Evolutionary conservation across 164 flowering plant genomes (phyloP), one percentile per base, ranked within the genome.

Genomic region (Aristolochia contorta): DNA sequence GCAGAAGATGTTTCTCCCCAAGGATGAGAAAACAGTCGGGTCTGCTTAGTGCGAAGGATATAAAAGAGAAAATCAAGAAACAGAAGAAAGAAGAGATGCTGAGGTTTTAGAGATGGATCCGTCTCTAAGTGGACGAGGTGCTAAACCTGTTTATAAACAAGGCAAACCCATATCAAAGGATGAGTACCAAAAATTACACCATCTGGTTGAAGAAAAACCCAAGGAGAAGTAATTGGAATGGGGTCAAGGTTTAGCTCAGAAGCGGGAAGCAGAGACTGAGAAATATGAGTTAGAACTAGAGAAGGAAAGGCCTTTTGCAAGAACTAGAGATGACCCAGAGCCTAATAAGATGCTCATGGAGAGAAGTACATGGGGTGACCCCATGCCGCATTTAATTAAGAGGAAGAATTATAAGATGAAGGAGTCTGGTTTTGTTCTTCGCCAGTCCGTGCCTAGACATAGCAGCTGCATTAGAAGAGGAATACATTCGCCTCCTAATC

Each of bases 191-290:
- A 83, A 86, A 69, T 74, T 78, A 21, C 70, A 76, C 43, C 77
- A 81, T n/a, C n/a, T n/a, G 60, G 79, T 62, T 64, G 85, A 89
- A 70, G 94, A 87, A 74, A 92, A 92, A 73, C 93, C 96, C 6
- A 87, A 92, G 97, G 96, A 91, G 75, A 80, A 69, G 56, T 80
- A 83, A 66, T 57, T 87, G 67, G 98, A 89, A 74, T 92, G 96
- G 98, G 96, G 96, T 25, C 80, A 89, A 67, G 98, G 96, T 62
- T 77, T 89, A 77, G 96, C 91, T 69, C 98, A 89, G 63, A 89
- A 87, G 77, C 72, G 90, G 48, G 96, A 92, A 76, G 93, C 86
- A 66, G 98, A 92, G 74, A 84, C 76, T 18, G 84, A 72, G 68
- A 50, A 73, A 66, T 65, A 60, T 22, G 98, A 89, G 64, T 62